phyloP scores from a whole-genome alignment of 495 filamentous ascomycete species.

The Daldinia grandis region DNA sequence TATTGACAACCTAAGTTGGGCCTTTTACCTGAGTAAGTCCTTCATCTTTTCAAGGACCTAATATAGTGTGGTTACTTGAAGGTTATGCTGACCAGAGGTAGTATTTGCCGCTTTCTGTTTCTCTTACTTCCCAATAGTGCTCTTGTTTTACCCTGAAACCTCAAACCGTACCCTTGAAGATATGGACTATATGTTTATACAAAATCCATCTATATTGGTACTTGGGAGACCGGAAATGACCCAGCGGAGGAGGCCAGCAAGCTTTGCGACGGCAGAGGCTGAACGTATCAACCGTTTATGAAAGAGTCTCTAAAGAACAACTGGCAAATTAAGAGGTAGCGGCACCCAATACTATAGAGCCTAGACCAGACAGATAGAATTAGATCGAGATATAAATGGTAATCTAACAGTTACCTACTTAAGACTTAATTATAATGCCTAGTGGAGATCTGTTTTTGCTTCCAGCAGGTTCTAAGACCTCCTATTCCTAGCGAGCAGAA shows the following conservation, averaged over 20 bases:
- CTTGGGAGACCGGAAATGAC: constrained; percentile 46
- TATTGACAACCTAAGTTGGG: constrained; percentile 44
- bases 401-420: too few relatives aligned
- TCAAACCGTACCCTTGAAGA: constrained; percentile 48
- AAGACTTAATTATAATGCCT: too few relatives aligned
- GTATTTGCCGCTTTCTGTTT: constrained; percentile 45
- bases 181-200: constrained; percentile 50
- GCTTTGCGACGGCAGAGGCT: constrained; percentile 42
- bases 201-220: constrained; percentile 47
- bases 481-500: too few relatives aligned
- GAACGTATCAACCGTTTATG: constrained; percentile 13
- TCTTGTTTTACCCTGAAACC: constrained; percentile 48
- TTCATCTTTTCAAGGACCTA: background rate
- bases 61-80: background rate
- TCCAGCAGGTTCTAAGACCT: too few relatives aligned
- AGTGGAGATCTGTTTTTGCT: too few relatives aligned
- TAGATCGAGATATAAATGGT: too few relatives aligned
- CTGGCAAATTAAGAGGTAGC: background rate
- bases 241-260: constrained; percentile 36
- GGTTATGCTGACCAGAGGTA: constrained; percentile 11
- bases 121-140: constrained; percentile 44
- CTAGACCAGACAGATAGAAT: too few relatives aligned
- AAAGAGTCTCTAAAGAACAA: background rate
- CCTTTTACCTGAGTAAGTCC: constrained; percentile 46
- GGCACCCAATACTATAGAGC: too few relatives aligned